phyloP scores from a whole-genome alignment of 2,329 filamentous ascomycete species.

The Fusarium scirpi region DNA sequence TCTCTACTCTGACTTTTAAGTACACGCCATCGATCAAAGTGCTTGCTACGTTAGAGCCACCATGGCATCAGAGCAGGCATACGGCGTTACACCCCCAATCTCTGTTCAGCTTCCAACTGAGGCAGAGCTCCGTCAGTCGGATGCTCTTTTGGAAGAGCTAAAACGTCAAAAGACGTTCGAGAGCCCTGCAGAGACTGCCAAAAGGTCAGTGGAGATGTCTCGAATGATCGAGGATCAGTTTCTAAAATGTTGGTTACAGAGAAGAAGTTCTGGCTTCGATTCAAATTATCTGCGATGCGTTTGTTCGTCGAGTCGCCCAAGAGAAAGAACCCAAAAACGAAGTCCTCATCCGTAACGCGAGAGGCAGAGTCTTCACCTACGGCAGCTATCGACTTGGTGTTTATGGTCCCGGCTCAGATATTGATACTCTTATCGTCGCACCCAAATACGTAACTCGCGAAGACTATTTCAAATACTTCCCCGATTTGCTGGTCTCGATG shows the following conservation, averaged over 20 bases:
- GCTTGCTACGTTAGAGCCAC: constrained; percentile 36
- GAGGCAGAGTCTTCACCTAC: constrained; percentile 94
- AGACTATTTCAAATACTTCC: constrained; percentile 93
- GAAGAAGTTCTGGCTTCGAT: constrained; percentile 77
- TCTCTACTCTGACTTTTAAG: constrained; percentile 2
- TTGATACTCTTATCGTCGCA: constrained; percentile 93
- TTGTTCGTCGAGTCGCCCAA: constrained; percentile 83
- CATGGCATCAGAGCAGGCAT: constrained; percentile 56
- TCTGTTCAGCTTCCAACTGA: constrained; percentile 81
- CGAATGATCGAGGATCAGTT: background rate
- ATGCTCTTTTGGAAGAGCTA: constrained; percentile 84
- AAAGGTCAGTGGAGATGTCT: constrained; percentile 67
- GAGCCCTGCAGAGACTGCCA: constrained; percentile 81
- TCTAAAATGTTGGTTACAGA: constrained; percentile 29
- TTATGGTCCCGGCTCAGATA: constrained; percentile 95
- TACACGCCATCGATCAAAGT: constrained; percentile 12
- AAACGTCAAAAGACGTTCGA: constrained; percentile 94
- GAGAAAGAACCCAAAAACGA: constrained; percentile 79
- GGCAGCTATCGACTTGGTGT: constrained; percentile 96
- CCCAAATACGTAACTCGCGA: constrained; percentile 89
- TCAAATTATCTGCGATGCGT: constrained; percentile 84
- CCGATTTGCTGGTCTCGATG: constrained; percentile 81
- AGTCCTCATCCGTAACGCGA: constrained; percentile 82
- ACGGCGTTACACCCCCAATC: constrained; percentile 85
- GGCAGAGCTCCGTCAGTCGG: constrained; percentile 80